Percentiles rank a stretch among this genome's conserved stretches.
Conservation (phyloP, 371 early-diverging fungal species). For the Batrachochytrium dendrobatidis region DNA sequence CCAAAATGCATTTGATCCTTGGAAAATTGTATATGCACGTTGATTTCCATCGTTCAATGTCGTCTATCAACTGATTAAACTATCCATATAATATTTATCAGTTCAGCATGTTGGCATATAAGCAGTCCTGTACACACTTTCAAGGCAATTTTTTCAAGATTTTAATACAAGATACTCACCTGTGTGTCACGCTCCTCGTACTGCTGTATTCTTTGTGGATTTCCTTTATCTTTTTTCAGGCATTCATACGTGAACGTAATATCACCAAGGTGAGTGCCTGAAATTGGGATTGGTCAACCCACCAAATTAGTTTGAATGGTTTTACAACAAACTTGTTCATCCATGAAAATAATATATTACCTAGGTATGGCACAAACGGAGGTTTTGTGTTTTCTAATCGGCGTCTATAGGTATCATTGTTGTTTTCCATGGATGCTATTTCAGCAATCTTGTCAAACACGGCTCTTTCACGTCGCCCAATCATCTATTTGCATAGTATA, state of each 20-base stretch:
- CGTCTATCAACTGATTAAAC: constrained; percentile 21
- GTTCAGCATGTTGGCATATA: neutral
- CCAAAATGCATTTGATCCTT: constrained; percentile 10
- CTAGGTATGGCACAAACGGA: constrained; percentile 28
- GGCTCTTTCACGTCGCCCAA: constrained; percentile 24
- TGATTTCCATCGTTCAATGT: constrained; percentile 18
- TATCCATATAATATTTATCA: neutral
- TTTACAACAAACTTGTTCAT: neutral
- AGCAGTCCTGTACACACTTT: neutral
- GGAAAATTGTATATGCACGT: constrained; percentile 18
- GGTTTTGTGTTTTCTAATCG: constrained; percentile 14
- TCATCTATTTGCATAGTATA: constrained; percentile 13
- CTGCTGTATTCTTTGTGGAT: constrained; percentile 17
- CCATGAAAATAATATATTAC: no score
- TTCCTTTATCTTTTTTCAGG: constrained; percentile 25
- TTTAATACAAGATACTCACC: neutral
- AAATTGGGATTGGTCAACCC: neutral
- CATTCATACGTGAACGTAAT: constrained; percentile 27
- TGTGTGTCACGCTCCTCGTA: constrained; percentile 16
- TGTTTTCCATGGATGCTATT: constrained; percentile 21
- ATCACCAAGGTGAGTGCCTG: constrained; percentile 24
- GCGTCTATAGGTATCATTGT: constrained; percentile 23
- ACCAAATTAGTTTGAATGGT: neutral
- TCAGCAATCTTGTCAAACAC: constrained; percentile 24
- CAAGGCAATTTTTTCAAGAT: neutral